Evolutionary conservation across 2,329 filamentous ascomycete species (phyloP).

Genomic region (Cercospora nicotianae): DNA sequence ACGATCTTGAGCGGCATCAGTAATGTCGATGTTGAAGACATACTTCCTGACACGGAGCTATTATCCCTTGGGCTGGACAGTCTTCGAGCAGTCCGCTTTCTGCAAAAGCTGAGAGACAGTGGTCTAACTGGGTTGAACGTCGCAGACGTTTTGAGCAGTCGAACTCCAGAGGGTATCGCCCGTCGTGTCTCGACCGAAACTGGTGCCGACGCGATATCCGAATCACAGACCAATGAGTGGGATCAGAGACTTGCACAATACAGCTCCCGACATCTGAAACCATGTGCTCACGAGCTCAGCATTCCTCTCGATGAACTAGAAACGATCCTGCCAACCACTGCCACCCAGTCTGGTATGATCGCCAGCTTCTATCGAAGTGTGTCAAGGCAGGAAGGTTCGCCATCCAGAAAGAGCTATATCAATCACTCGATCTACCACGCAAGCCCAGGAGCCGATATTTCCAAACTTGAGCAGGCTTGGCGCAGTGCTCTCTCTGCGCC

Average conservation of each 20-base stretch:
- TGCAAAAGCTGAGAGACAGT: not conserved
- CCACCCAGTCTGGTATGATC: constrained; percentile 78
- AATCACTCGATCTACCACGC: not conserved
- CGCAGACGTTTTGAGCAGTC: not conserved
- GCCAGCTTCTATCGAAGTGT: constrained; percentile 60
- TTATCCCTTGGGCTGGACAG: not conserved
- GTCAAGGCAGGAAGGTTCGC: not conserved
- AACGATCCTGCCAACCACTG: constrained; percentile 61
- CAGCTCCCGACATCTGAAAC: not conserved
- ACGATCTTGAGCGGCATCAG: not conserved
- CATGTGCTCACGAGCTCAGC: not conserved
- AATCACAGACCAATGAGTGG: not conserved
- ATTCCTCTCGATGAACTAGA: constrained; percentile 26
- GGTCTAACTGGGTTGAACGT: not conserved
- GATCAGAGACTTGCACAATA: not conserved
- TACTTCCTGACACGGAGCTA: not conserved
- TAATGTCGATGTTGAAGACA: not conserved
- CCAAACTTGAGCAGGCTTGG: not conserved
- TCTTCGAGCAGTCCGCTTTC: not conserved
- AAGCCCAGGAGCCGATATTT: not conserved
- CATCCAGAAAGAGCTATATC: not conserved
- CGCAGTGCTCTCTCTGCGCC: not conserved
- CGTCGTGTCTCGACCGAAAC: not conserved
- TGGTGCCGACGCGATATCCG: not conserved
- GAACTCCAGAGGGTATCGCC: not conserved